These are phyloP conservation scores for Stemphylium lycopersici DNA, from an alignment of 2,329 filamentous ascomycete species.

Conservation along the genomic window DNA sequence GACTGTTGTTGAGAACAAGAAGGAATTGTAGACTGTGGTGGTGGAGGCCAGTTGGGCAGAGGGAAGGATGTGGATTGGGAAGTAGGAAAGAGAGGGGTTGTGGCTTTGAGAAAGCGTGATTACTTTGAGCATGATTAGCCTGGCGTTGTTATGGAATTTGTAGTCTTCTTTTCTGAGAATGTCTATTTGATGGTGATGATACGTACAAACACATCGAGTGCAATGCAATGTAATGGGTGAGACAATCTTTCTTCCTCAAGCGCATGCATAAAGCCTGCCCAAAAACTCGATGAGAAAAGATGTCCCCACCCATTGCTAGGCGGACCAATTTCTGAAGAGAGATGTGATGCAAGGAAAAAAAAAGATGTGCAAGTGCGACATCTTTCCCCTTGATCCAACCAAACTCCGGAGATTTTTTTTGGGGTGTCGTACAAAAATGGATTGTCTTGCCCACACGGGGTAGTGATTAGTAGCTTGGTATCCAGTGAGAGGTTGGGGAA, in stretches of 20 bases:
- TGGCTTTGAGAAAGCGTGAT: not conserved
- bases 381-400: too few relatives aligned
- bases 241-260: constrained; percentile 40
- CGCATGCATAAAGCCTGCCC: constrained; percentile 32
- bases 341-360: not conserved
- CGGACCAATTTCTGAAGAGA: not conserved
- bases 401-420: too few relatives aligned
- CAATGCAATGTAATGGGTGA: not conserved
- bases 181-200: not conserved
- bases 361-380: too few relatives aligned
- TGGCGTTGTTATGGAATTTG: constrained; percentile 2
- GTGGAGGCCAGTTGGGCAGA: too few relatives aligned
- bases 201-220: too few relatives aligned
- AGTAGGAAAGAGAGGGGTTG: not conserved
- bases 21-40: constrained; percentile 34
- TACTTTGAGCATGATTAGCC: constrained; percentile 19
- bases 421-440: too few relatives aligned
- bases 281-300: constrained; percentile 47
- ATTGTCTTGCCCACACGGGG: not conserved
- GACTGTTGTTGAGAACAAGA: constrained; percentile 45
- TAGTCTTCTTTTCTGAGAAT: not conserved
- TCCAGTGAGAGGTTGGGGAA: not conserved
- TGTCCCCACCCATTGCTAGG: constrained; percentile 17
- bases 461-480: not conserved
- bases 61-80: not conserved